Conservation (phyloP, 192 early-diverging fungal species). For the Backusella liffmaniae region DNA sequence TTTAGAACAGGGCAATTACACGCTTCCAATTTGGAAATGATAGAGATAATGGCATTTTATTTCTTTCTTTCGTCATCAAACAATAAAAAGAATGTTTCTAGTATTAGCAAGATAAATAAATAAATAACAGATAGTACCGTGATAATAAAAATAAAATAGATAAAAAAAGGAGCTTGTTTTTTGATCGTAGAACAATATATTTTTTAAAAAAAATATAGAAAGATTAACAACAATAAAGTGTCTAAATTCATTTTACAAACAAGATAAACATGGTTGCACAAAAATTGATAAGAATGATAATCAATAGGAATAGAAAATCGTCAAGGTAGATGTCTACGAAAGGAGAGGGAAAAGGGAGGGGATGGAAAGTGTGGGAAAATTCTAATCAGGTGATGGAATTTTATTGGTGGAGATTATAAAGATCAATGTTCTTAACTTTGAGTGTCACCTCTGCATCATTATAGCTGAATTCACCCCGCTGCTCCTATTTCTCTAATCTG, state of each 20-base stretch:
- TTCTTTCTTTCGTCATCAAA: slow-evolving; percentile 4
- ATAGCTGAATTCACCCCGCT: slow-evolving; percentile 1
- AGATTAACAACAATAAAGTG: neutral
- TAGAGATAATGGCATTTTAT: slow-evolving; percentile 7
- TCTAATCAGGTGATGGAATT: neutral
- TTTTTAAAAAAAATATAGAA: neutral
- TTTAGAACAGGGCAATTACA: slow-evolving; percentile 7
- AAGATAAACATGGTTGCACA: slow-evolving; percentile 7
- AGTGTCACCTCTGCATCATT: slow-evolving; percentile 2
- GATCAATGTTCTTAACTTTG: slow-evolving; percentile 6
- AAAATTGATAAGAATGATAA: slow-evolving; percentile 1
- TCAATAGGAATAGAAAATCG: slow-evolving; percentile 1
- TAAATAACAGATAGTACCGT: neutral
- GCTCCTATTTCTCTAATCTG: slow-evolving; percentile 10
- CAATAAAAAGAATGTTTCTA: neutral
- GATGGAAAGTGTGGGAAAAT: slow-evolving; percentile 9
- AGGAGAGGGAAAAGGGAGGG: neutral
- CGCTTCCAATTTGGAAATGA: neutral
- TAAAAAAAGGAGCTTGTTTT: neutral
- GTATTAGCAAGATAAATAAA: neutral
- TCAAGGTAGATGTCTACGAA: neutral
- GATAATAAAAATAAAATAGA: neutral
- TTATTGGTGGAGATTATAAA: slow-evolving; percentile 7
- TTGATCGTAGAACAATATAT: neutral
- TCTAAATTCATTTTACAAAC: slow-evolving; percentile 8